Evolutionary conservation across 192 early-diverging fungal species (phyloP), one percentile per base, ranked within the genome.

Genomic region (Coemansia sp.): DNA sequence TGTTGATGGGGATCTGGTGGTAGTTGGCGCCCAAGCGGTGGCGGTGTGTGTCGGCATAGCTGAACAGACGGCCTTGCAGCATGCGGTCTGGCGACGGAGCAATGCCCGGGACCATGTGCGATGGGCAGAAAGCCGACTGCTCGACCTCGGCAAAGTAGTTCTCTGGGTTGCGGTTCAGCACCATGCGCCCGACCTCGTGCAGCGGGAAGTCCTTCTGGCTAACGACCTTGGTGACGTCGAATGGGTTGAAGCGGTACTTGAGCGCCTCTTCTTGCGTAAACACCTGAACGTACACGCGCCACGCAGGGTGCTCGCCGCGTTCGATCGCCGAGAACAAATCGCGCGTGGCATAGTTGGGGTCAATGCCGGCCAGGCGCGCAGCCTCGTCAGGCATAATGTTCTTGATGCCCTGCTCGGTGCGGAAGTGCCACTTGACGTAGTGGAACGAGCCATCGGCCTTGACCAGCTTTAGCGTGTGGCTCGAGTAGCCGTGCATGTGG

Each of bases 131-230:
- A 2, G 91, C 91, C 11, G 84, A 83, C 75, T 94, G 93, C 76
- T 94, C 93, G 42, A 87, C 87, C 72, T 94, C 91, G 61, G 91
- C 87, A 84, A 92, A 92, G 84, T 91, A 93, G 82, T 94, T 91
- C 65, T 88, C 86, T 0, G 90, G 90, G 85, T 92, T 92, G 67
- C 88, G 85, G 84, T 94, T 85, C 71, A 94, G 75, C 11, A 87
- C 85, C 83, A 94, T 83, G 53, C 85, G 88, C 43, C 92, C 93
- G 21, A 93, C 86, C 62, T 88, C 85, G 9, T 87, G 84, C 63
- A 94, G 83, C 28, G 91, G 90, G 61, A 88, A 88, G 57, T 91
- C 83, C 79, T 90, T 86, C 64, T 94, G 87, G 62, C 91, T 84
- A 82, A 89, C 88, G 36, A 91, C 84, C 84, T 93, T 94, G 70